Evolutionary conservation across 2,329 filamentous ascomycete species (phyloP).

Genomic region (Elsinoe australis): DNA sequence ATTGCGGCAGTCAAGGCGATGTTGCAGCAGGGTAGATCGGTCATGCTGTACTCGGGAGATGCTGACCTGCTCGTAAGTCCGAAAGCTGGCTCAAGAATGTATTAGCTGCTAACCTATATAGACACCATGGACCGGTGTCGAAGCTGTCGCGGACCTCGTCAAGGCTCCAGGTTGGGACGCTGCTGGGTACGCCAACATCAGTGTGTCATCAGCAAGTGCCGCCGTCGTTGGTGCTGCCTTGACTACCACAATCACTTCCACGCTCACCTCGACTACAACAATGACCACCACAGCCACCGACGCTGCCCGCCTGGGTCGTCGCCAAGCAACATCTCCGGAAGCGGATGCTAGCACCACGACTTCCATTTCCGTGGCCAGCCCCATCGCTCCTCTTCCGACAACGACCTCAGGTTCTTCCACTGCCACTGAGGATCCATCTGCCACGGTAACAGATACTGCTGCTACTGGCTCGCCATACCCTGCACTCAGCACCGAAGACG

Average conservation of each 20-base stretch:
- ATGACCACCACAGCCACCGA: conserved; percentile 7
- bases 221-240: neutral
- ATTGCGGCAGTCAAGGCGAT: conserved; percentile 37
- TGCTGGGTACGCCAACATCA: conserved; percentile 28
- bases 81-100: neutral
- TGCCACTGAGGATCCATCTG: neutral
- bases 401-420: neutral
- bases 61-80: conserved; percentile 34
- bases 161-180: conserved; percentile 24
- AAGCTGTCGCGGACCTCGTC: conserved; percentile 30
- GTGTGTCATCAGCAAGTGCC: conserved; percentile 19
- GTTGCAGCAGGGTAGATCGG: conserved; percentile 29
- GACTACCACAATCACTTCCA: neutral
- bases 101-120: neutral
- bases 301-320: neutral
- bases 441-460: too few species aligned
- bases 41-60: conserved; percentile 30
- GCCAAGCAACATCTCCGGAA: neutral
- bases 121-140: conserved; percentile 36
- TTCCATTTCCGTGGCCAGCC: neutral
- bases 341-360: neutral
- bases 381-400: too few species aligned
- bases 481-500: neutral
- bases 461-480: neutral
- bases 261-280: conserved; percentile 26